Base-by-base conservation (phyloP, 2,329 filamentous ascomycete species). In the Colletotrichum karsti region DNA sequence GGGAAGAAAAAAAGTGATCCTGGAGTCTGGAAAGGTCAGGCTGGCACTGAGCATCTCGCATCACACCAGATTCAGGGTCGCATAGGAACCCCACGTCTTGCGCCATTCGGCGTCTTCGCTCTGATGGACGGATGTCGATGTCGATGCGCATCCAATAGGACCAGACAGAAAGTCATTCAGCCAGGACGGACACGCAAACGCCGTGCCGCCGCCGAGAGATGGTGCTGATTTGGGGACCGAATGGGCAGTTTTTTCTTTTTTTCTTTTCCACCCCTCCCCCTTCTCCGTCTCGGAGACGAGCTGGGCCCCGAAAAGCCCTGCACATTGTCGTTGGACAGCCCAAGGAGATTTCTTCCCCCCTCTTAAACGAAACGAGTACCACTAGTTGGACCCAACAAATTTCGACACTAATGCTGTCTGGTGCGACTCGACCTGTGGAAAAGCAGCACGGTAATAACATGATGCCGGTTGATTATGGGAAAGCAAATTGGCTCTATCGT, bases 361-460 rank as follows among this genome's bases (percentile, higher is more conserved):
- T 24, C 18, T 33, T 57, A 35, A 63, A 57, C 42, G 53, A 63
- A 60, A 39, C 54, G 53, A 64, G 60, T 30, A 48, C 30, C 33
- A 53, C 48, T 50, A 68, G 61, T 55, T 57, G 22, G 54, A 51
- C 65, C 60, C 61, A 68, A 68, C 65, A 68, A 58, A 65, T 65
- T 55, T 46, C 12, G 50, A 54, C 57, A 66, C 51, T 63, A 67
- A 50, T 12, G 15, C 50, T 24, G 9, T 53, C 57, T 30, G 55
- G 46, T 50, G 26, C 15, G 46, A 44, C 28, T 24, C 26, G 46
- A 44, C 28, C 35, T 26, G 20, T 44, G 26, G 20, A 20, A 48
- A 42, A 58, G 30, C 18, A 22, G 41, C 33, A 41, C 42, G n/a
- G n/a, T n/a, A n/a, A n/a, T n/a, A 50, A 54, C 33, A 50, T n/a